Conservation (phyloP, 441 rosid genomes). For the Euphorbia corollata region DNA sequence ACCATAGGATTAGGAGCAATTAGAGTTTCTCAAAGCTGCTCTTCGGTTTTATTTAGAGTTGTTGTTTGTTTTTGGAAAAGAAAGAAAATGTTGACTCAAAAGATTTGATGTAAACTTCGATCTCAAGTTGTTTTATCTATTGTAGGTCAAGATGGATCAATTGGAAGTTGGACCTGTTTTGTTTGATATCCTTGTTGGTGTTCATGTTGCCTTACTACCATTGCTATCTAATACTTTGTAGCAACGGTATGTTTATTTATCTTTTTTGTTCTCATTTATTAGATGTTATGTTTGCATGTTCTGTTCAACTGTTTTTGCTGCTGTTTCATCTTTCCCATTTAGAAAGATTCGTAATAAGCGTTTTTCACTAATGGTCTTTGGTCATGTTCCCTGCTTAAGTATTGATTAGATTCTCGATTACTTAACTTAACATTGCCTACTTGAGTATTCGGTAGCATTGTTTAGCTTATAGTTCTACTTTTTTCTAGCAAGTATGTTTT, state of each 20-base stretch:
- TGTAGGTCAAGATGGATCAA: slow-evolving; percentile 86
- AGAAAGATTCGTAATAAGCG: background rate
- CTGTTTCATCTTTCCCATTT: background rate
- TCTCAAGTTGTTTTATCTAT: background rate
- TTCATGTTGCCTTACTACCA: slow-evolving; percentile 96
- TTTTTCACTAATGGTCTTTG: no score
- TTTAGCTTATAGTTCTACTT: no score
- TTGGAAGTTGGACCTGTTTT: slow-evolving; percentile 94
- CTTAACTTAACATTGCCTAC: no score
- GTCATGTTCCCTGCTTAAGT: background rate
- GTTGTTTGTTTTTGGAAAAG: background rate
- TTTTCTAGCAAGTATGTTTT: no score
- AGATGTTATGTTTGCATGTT: background rate
- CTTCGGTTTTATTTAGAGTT: background rate
- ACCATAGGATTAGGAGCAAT: background rate
- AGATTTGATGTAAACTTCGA: background rate
- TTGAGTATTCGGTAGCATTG: no score
- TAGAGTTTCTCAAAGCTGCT: background rate
- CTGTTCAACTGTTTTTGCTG: background rate
- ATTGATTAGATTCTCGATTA: no score
- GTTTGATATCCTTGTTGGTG: slow-evolving; percentile 80
- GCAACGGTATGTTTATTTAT: slow-evolving; percentile 52
- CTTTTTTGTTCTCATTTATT: slow-evolving; percentile 8
- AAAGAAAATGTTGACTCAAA: background rate
- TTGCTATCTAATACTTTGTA: slow-evolving; percentile 94